Evolutionary conservation across 1,139 yeast genomes (phyloP), one percentile per base, ranked within the genome.

Genomic region (Pichia inconspicua): DNA sequence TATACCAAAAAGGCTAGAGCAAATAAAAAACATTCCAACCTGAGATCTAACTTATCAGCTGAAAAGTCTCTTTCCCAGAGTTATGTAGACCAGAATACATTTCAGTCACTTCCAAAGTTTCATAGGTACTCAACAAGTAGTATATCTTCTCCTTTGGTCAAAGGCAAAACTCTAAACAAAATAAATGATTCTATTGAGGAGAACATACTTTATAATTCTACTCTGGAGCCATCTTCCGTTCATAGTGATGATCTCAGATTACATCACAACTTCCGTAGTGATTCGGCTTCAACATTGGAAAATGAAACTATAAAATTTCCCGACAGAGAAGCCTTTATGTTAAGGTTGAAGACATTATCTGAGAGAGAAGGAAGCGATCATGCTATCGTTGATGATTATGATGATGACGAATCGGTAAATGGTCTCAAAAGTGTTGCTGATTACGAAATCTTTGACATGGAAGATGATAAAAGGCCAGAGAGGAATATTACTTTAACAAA

Each of bases 271-370:
- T 46, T 49, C 17, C 41, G 43, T 12, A 28, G 28, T 31, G 54
- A 49, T 15, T 41, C 47, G 12, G 15, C 22, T n/a, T 31, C 49
- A 2, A 27, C 34, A 22, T 34, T 25, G 10, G 52, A 49, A 19
- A 44, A 50, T 32, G 75, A 73, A 45, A 70, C 63, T 37, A 65
- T 64, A 40, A 53, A 49, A 25, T 50, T 53, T 37, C 53, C 55
- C 3, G 56, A 51, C 15, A 42, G 52, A 42, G 48, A 53, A 37
- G 40, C 52, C 2, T 44, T 54, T 19, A 50, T 53, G 42, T 41
- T 53, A 5, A 48, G 49, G 30, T 43, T 52, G 31, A 51, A 48
- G 22, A 48, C 47, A 25, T 19, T 52, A 11, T 44, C 48, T 9
- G 25, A 40, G 15, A 41, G 30, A 8, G 40, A 27, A 27, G 28